These are phyloP conservation scores for Melampsora larici-populina DNA, from an alignment of 1,284 basidiomycete species.

Conservation along the genomic window DNA sequence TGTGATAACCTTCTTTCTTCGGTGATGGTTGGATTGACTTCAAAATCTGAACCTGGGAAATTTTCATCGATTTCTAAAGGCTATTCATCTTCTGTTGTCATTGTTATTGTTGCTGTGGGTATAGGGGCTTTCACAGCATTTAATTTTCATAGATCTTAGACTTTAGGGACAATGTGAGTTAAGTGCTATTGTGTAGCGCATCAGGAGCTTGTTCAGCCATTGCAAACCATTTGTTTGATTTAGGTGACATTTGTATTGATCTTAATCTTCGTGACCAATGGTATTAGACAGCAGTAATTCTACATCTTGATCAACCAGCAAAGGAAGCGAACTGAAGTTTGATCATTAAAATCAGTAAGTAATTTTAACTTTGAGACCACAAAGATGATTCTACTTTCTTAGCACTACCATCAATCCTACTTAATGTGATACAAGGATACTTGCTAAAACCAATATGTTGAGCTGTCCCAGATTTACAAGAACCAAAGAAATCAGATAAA, in stretches of 20 bases:
- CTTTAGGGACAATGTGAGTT: conserved; percentile 77
- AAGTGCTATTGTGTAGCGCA: conserved; percentile 84
- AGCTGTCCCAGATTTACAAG: no score
- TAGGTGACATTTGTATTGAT: conserved; percentile 69
- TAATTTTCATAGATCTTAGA: conserved; percentile 72
- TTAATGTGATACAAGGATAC: conserved; percentile 89
- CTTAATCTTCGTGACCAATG: conserved; percentile 81
- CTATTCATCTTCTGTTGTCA: background rate
- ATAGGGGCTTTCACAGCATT: conserved; percentile 68
- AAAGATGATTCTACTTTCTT: conserved; percentile 99
- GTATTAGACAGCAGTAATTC: conserved; percentile 82
- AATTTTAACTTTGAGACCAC: no score
- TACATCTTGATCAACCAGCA: conserved; percentile 78
- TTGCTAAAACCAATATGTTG: conserved; percentile 87
- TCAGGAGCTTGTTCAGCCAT: conserved; percentile 96
- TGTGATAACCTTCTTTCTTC: conserved; percentile 19
- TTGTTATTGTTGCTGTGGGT: conserved; percentile 32
- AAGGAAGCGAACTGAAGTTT: no score
- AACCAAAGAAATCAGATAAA: no score
- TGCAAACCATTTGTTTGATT: conserved; percentile 84
- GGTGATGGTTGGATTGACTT: background rate
- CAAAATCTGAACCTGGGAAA: background rate
- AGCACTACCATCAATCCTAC: conserved; percentile 84
- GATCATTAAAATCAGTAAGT: no score
- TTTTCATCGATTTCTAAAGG: background rate